Evolutionary conservation across 2,329 filamentous ascomycete species (phyloP), one percentile per base, ranked within the genome.

Genomic region (Phoma herbarum): DNA sequence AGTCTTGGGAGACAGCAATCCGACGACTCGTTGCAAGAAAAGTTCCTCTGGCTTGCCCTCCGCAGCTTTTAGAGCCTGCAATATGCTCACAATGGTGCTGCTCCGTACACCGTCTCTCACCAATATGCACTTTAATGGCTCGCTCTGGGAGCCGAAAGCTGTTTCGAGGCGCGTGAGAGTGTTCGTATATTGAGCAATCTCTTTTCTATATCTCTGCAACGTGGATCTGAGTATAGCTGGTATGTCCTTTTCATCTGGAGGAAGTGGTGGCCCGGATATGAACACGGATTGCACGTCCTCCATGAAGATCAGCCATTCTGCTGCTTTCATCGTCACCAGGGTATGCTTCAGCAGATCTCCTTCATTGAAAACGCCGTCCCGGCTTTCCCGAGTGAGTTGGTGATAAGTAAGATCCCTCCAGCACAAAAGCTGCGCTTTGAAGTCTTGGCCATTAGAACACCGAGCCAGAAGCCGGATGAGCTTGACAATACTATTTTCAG

Each of bases 231-330:
- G 60, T 4, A 67, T 33, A 1, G 54, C 41, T 7, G 62, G 66
- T 28, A 62, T 45, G 1, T 44, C 54, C 2, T 25, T 9, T 45
- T 52, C 39, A 35, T 62, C 64, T 41, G 41, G 16, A 20, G 46
- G 26, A 1, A 50, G n/a, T 18, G 10, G 26, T 5, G 50, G 56
- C 2, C 50, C 56, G 18, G 56, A 12, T 1, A 49, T 44, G 31
- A 72, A 73, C 4, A 74, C 46, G 4, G 48, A 52, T 29, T 67
- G 62, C 10, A 71, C 52, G 7, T 65, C 47, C 6, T 52, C 35
- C 45, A 73, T 64, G 50, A 69, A 72, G 14, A 57, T 50, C 4
- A 66, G 26, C 71, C 71, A 75, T 28, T 66, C 63, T 8, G 44
- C 47, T 5, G 59, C 50, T 26, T 59, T 66, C 58, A 73, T 65